Percentiles rank a stretch among this genome's conserved stretches.
phyloP scores from a whole-genome alignment of 768 basidiomycete species.

The Mycena sanguinolenta region DNA sequence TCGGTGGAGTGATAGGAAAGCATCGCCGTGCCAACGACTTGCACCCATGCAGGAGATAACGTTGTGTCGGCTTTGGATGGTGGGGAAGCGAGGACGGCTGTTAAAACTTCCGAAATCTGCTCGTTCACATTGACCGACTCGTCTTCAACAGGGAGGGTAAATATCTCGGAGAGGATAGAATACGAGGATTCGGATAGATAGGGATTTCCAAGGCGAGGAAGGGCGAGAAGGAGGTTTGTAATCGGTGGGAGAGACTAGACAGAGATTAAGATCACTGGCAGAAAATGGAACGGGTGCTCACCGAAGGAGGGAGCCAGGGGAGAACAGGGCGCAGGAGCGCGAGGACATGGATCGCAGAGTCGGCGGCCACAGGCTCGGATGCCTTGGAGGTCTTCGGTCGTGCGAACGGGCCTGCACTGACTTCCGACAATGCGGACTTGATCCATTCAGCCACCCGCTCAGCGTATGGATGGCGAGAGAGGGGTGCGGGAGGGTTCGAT shows the following conservation, averaged over 20 bases:
- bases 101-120: slow-evolving; percentile 73
- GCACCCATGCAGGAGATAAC: slow-evolving; percentile 83
- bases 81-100: slow-evolving; percentile 75
- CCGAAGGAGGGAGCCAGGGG: slow-evolving; percentile 72
- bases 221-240: slow-evolving; percentile 77
- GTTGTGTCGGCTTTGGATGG: slow-evolving; percentile 78
- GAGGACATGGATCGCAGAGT: slow-evolving; percentile 84
- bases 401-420: slow-evolving; percentile 70
- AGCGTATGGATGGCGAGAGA: slow-evolving; percentile 87
- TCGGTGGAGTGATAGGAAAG: slow-evolving; percentile 70
- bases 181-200: slow-evolving; percentile 93
- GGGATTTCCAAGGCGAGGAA: slow-evolving; percentile 89
- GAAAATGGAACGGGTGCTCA: slow-evolving; percentile 54
- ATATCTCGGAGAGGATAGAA: slow-evolving; percentile 86
- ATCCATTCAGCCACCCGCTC: slow-evolving; percentile 87
- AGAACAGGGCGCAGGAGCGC: slow-evolving; percentile 78
- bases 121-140: slow-evolving; percentile 62
- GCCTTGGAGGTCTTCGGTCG: slow-evolving; percentile 71
- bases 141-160: slow-evolving; percentile 67
- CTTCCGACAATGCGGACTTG: slow-evolving; percentile 73
- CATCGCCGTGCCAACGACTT: slow-evolving; percentile 80
- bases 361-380: slow-evolving; percentile 68
- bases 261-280: slow-evolving; percentile 32
- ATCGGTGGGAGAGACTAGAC: slow-evolving; percentile 80
- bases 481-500: slow-evolving; percentile 80